Base-by-base conservation (phyloP, 1,139 yeast genomes). In the Blastobotrys elegans region DNA sequence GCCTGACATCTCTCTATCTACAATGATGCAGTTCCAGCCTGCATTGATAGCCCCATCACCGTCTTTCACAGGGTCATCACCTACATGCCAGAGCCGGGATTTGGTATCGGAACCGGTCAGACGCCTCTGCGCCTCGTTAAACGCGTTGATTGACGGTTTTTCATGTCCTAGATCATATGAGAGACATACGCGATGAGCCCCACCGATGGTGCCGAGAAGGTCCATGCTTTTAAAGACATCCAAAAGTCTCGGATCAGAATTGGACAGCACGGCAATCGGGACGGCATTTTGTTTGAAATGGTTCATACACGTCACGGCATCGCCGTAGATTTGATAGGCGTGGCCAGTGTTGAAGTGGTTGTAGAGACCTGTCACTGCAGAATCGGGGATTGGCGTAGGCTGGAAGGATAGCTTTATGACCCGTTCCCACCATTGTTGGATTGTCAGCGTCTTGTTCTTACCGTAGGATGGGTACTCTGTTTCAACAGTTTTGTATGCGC, bases 21-120 rank as follows among this genome's bases (percentile, higher is more conserved):
- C 49, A 14, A 57, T 44, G n/a, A 61, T 50, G 2, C 58, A 53
- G 37, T 53, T 59, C 61, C 63, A 58, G 7, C 64, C 63, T 1
- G 54, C 53, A 20, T 47, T 49, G 2, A 49, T 18, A 2, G 61
- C 56, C 11, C 61, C 65, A 11, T 47, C 41, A 27, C 50, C 47
- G 36, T 61, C 65, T 30, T 57, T 59, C 13, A 45, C 47, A 13
- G 44, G 31, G 39, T 60, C 63, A 35, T 61, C 65, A 3, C 65
- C 65, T 34, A 61, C 51, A 51, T 61, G 63, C 63, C 61, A 59
- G 26, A 44, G 42, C 20, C 16, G 21, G 13, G 32, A 36, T n/a
- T 24, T 26, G 39, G 30, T 17, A 17, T 8, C 46, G 4, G 17
- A 36, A 16, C 33, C 36, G 3, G 17, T 30, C 40, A 38, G 17